A percentile compares a stretch with the other conserved stretches of the same genome.
Evolutionary conservation across 441 rosid species (phyloP).

Genomic region (Euphorbia schlechtendalii): DNA sequence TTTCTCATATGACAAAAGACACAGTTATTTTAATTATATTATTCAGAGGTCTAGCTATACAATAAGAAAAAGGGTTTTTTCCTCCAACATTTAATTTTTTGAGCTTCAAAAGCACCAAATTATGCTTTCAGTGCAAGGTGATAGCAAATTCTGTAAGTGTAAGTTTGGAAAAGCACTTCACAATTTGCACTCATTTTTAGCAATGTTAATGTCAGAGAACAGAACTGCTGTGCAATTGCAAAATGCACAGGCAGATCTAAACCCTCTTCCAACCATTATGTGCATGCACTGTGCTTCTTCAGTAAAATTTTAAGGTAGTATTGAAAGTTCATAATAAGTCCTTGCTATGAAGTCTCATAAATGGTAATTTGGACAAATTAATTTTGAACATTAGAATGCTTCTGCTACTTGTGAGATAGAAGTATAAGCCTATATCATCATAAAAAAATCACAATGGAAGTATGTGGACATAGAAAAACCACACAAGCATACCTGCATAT

Average conservation of each 20-base stretch:
- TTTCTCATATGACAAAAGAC: too few relatives aligned
- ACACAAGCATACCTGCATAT: slow-evolving; percentile 48
- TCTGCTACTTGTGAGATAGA: not conserved
- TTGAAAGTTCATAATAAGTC: not conserved
- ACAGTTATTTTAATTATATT: too few relatives aligned
- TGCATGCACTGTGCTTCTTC: not conserved
- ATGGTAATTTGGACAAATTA: not conserved
- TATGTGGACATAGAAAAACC: not conserved
- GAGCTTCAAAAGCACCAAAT: not conserved
- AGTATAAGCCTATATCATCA: not conserved
- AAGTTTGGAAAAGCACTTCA: not conserved
- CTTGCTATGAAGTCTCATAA: not conserved
- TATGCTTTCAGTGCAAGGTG: not conserved
- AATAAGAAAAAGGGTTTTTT: not conserved
- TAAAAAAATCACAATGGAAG: not conserved
- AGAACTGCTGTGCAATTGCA: not conserved
- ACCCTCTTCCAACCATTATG: not conserved
- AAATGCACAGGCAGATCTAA: not conserved
- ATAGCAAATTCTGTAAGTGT: not conserved
- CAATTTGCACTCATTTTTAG: not conserved
- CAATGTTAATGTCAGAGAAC: not conserved
- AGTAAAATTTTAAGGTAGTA: not conserved
- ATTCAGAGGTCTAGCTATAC: not conserved
- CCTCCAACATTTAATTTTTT: not conserved
- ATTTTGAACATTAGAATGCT: not conserved